Conservation (phyloP, 495 filamentous ascomycete genomes). For the Pseudoneurospora amorphoporcata region DNA sequence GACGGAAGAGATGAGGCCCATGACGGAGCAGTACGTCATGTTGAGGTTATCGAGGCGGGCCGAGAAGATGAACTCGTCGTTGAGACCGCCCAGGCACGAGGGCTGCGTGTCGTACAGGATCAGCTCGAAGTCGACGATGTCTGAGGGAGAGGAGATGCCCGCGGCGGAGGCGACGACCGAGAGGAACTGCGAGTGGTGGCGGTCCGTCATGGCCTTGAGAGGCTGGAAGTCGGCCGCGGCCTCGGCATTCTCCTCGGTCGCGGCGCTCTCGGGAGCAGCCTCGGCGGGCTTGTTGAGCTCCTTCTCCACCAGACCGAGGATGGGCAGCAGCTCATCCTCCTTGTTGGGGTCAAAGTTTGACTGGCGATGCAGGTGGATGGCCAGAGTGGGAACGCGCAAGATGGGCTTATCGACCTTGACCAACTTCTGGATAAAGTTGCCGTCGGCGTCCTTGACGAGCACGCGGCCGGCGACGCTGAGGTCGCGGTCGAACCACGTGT, state of each 20-base stretch:
- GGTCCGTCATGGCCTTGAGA: constrained; percentile 63
- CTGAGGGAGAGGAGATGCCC: constrained; percentile 48
- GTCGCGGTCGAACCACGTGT: constrained; percentile 92
- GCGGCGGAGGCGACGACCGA: constrained; percentile 76
- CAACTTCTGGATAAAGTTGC: constrained; percentile 70
- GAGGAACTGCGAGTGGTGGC: constrained; percentile 82
- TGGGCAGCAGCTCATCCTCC: constrained; percentile 90
- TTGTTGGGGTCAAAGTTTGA: constrained; percentile 88
- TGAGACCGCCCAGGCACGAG: constrained; percentile 76
- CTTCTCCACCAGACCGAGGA: constrained; percentile 74
- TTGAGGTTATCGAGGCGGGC: constrained; percentile 86
- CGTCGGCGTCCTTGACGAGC: constrained; percentile 64
- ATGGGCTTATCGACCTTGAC: constrained; percentile 88
- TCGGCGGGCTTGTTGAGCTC: constrained; percentile 62
- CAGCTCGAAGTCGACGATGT: constrained; percentile 90
- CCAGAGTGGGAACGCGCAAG: constrained; percentile 81
- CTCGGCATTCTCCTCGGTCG: constrained; percentile 23
- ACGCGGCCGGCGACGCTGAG: constrained; percentile 82
- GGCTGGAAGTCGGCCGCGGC: constrained; percentile 53
- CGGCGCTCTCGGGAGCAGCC: constrained; percentile 24
- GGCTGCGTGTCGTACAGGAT: constrained; percentile 93
- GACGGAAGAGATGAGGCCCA: constrained; percentile 75
- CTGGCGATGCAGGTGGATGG: constrained; percentile 84
- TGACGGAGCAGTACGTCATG: constrained; percentile 84
- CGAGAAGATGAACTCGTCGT: constrained; percentile 91